Evolutionary conservation across 2,329 filamentous ascomycete species (phyloP).

Genomic region (Sordariomycetes sp.): DNA sequence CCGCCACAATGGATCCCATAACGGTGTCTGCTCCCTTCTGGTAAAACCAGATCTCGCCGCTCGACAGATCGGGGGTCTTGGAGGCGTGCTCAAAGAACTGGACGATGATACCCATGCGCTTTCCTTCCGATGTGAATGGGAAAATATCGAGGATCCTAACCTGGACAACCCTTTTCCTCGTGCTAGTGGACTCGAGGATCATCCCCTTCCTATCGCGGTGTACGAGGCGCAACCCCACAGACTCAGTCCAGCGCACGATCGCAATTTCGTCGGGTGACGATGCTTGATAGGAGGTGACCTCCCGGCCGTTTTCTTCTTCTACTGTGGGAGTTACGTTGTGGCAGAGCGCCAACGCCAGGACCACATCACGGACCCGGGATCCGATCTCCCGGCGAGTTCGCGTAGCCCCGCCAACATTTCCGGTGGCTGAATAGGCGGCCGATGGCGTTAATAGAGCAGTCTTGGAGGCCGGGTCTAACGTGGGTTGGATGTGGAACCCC

Average conservation of each 20-base stretch:
- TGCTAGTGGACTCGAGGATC: constrained; percentile 66
- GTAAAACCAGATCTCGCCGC: constrained; percentile 92
- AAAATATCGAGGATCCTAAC: constrained; percentile 90
- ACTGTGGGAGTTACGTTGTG: constrained; percentile 85
- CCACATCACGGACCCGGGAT: constrained; percentile 82
- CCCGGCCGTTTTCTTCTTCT: constrained; percentile 70
- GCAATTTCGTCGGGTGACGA: constrained; percentile 97
- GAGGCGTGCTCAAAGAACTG: constrained; percentile 58
- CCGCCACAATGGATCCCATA: constrained; percentile 89
- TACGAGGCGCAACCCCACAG: constrained; percentile 73
- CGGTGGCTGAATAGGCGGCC: constrained; percentile 52
- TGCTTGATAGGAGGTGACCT: constrained; percentile 81
- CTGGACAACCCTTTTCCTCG: constrained; percentile 63
- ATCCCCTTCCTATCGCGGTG: constrained; percentile 84
- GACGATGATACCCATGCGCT: constrained; percentile 95
- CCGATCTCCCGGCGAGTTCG: constrained; percentile 89
- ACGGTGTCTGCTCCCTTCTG: constrained; percentile 98
- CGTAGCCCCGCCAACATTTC: constrained; percentile 50
- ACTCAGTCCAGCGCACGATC: constrained; percentile 92
- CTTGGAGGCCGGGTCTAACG: constrained; percentile 30
- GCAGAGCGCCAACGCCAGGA: constrained; percentile 83
- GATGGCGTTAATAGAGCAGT: constrained; percentile 63
- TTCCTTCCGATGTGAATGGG: constrained; percentile 94
- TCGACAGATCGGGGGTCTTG: constrained; percentile 36
- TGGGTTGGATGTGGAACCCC: constrained; percentile 54